Percentiles rank a stretch among this genome's conserved stretches.
phyloP scores from a whole-genome alignment of 2,329 filamentous ascomycete species.

The Aspergillus sp. region DNA sequence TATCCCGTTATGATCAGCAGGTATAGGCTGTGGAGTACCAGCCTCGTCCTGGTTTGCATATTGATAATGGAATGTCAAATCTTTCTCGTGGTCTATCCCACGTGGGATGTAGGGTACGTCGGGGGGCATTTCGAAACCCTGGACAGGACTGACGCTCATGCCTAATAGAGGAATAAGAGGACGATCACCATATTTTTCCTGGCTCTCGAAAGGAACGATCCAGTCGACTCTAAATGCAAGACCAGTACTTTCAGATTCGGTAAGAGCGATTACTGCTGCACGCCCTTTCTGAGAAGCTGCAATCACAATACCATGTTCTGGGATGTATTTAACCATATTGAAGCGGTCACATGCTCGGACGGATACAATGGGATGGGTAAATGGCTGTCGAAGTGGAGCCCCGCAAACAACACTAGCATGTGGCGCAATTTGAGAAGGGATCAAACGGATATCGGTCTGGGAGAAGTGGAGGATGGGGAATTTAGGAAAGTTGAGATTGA shows the following conservation, averaged over 20 bases:
- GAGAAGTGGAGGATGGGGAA: constrained; percentile 42
- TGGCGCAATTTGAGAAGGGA: constrained; percentile 27
- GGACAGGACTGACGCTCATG: constrained; percentile 53
- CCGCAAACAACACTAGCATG: constrained; percentile 27
- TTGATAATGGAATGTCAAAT: constrained; percentile 17
- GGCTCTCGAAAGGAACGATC: constrained; percentile 49
- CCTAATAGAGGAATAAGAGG: constrained; percentile 48
- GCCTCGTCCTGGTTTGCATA: constrained; percentile 5
- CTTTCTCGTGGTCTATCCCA: constrained; percentile 9
- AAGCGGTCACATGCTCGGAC: constrained; percentile 44
- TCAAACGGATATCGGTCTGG: constrained; percentile 33
- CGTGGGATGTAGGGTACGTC: constrained; percentile 31
- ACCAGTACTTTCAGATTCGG: constrained; percentile 29
- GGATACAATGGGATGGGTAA: constrained; percentile 18
- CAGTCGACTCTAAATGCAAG: constrained; percentile 52
- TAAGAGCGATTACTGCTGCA: constrained; percentile 51
- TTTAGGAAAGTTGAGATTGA: constrained; percentile 11
- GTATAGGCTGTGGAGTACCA: background rate
- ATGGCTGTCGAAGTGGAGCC: constrained; percentile 23
- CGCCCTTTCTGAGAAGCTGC: constrained; percentile 55
- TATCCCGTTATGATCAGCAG: background rate
- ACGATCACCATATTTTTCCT: constrained; percentile 42
- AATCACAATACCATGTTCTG: constrained; percentile 55
- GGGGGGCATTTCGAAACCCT: constrained; percentile 41
- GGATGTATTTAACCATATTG: constrained; percentile 55